Base-by-base conservation (phyloP, 148 eudicot genomes). In the Silene latifolia region DNA sequence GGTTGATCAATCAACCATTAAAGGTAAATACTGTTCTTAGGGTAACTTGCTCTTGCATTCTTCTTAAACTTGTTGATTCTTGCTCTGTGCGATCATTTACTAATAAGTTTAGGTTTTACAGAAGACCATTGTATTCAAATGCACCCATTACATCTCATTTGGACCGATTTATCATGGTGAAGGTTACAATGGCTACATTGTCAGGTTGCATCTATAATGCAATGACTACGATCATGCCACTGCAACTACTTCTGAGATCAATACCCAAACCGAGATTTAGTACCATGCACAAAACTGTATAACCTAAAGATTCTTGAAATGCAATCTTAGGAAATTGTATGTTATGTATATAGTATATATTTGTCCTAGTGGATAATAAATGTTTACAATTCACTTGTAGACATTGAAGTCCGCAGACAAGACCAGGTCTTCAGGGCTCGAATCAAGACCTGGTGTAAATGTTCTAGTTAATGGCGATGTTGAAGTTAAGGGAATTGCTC, bases 1-100 rank as follows among this genome's bases (percentile, higher is more conserved):
- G 17, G 71, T 69, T 74, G 69, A 63, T 63, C 51, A 19, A 58
- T 68, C 77, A 47, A 61, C 47, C 63, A 46, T 29, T 65, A 56
- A 71, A 81, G 94, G 94, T 86, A 67, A 32, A 67, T 54, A 63
- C 42, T 23, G 62, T 19, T 65, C 17, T 25, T n/a, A 68, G 9
- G 63, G 56, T 70, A 48, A 47, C 73, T 66, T 75, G 9, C 3
- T 13, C 59, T 7, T 71, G 56, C 74, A 69, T n/a, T 27, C 60
- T 62, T 46, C 19, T 9, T 64, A 11, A 11, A 13, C 15, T 47
- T 15, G 47, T 8, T 66, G 13, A 21, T 21, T 46, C 17, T 46
- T 69, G 58, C 21, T 69, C 0, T 47, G 27, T 44, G 56, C 56
- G 11, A 44, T 35, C 61, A 14, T 72, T 35, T 5, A 14, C 54